phyloP scores from a whole-genome alignment of 1,139 yeast genomes.

The Lodderomyces elongisporus region DNA sequence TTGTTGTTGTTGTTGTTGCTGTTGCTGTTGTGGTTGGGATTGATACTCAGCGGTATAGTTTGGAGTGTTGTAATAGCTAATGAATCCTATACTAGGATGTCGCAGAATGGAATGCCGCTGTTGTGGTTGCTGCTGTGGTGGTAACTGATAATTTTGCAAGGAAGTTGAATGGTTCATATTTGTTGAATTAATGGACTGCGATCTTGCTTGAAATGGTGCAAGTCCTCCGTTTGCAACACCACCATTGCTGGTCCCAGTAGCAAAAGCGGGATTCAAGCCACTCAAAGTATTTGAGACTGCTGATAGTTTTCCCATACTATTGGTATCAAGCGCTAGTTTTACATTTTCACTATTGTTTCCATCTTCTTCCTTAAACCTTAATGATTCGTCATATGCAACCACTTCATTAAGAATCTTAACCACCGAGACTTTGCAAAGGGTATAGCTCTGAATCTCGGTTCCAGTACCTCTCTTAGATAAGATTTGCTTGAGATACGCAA shows the following conservation, averaged over 20 bases:
- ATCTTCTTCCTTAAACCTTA: slow-evolving; percentile 10
- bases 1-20: slow-evolving; percentile 2
- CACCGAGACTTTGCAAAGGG: not conserved
- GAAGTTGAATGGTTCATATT: slow-evolving; percentile 1
- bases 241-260: too few species aligned
- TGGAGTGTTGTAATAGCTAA: too few species aligned
- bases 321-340: too few species aligned
- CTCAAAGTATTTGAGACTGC: too few species aligned
- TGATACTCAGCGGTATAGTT: too few species aligned
- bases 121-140: slow-evolving; percentile 3
- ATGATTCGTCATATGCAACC: slow-evolving; percentile 7
- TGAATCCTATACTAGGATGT: too few species aligned
- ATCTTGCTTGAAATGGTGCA: slow-evolving; percentile 1
- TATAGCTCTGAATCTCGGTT: not conserved
- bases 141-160: not conserved
- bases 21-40: not conserved
- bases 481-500: slow-evolving; percentile 8
- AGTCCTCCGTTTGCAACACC: slow-evolving; percentile 1
- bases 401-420: slow-evolving; percentile 12
- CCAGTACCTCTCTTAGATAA: slow-evolving; percentile 1
- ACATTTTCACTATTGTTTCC: not conserved
- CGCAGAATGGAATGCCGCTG: too few species aligned
- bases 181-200: not conserved
- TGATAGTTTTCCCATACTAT: too few species aligned
- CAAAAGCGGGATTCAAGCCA: too few species aligned